Base-by-base conservation (phyloP, 2,329 filamentous ascomycete species). In the Colletotrichum plurivorum region DNA sequence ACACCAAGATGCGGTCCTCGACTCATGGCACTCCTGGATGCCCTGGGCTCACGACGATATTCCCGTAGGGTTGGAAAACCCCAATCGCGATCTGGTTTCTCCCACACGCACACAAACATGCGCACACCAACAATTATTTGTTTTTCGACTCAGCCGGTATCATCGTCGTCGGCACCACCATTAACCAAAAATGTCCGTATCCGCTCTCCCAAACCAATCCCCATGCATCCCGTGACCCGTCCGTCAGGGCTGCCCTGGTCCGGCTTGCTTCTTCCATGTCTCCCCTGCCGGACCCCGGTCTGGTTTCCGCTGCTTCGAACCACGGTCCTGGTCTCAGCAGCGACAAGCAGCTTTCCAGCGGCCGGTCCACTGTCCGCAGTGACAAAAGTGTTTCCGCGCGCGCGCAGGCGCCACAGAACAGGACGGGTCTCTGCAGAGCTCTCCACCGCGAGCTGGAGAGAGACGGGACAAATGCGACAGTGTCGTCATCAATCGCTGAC, bases 21-120 rank as follows among this genome's bases (percentile, higher is more conserved):
- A 56, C 25, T 63, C 60, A 63, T 63, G 60, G 27, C 27, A 63
- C 48, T 56, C 20, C 5, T 43, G 13, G 41, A 43, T n/a, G 13
- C 41, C 41, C 41, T 56, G 39, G 48, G 22, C 49, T 56, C 45
- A 39, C 31, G 15, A 48, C 22, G 12, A 39, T 9, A 15, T 22
- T 18, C 41, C 18, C 27, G 20, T 56, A 48, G 60, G 60, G 60
- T 56, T 63, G 49, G 18, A 48, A 56, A 63, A 49, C 60, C 60
- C 60, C 60, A 63, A 63, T 56, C 60, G 25, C 27, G 51, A 63
- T 63, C 15, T 45, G 22, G 9, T n/a, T 25, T 10, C 25, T 54
- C 60, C 52, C 51, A n/a, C 60, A 55, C 45, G n/a, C 45, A 22
- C 52, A 20, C 51, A 52, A n/a, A 52, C 20, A 52, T 36, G 7